A percentile compares a stretch with the other conserved stretches of the same genome.
Evolutionary conservation across 306 rosid species (phyloP).

Genomic region (Chamaecrista fasciculata): DNA sequence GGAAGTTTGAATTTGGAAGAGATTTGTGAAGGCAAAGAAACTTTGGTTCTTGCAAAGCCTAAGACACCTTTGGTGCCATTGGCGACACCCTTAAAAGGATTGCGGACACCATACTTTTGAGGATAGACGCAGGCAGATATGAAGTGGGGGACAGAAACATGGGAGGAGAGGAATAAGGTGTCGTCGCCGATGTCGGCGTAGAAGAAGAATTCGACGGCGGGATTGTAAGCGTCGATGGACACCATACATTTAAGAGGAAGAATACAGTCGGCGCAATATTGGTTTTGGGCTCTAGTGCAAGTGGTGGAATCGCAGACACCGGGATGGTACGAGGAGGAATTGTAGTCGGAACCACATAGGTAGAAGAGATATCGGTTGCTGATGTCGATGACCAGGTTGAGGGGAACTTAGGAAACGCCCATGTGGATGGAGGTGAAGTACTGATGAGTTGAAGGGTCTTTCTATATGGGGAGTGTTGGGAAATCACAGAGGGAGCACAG

Average conservation of each 20-base stretch:
- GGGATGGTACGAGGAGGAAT: too few species aligned
- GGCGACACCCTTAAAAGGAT: background rate
- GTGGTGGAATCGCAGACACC: too few species aligned
- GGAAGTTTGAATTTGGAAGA: background rate
- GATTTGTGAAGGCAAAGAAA: constrained; percentile 25
- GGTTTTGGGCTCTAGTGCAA: too few species aligned
- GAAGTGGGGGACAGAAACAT: too few species aligned
- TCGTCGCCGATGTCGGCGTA: constrained; percentile 20
- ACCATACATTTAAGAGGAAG: too few species aligned
- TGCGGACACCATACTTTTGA: too few species aligned
- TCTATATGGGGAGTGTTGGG: constrained; percentile 18
- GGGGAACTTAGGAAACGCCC: constrained; percentile 35
- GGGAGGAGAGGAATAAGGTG: background rate
- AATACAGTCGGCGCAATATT: too few species aligned
- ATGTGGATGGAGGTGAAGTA: constrained; percentile 18
- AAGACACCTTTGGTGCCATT: background rate
- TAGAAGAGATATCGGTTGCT: too few species aligned
- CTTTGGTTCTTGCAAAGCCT: constrained; percentile 37
- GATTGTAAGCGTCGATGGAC: background rate
- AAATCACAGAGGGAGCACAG: constrained; percentile 10
- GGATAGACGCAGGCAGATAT: too few species aligned
- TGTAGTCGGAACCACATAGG: too few species aligned
- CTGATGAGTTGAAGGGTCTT: constrained; percentile 33
- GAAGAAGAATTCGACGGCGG: background rate
- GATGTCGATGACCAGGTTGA: constrained; percentile 28